Evolutionary conservation across 805 yeast species (phyloP), one percentile per base, ranked within the genome.

Genomic region (Kuraishia hungarica): DNA sequence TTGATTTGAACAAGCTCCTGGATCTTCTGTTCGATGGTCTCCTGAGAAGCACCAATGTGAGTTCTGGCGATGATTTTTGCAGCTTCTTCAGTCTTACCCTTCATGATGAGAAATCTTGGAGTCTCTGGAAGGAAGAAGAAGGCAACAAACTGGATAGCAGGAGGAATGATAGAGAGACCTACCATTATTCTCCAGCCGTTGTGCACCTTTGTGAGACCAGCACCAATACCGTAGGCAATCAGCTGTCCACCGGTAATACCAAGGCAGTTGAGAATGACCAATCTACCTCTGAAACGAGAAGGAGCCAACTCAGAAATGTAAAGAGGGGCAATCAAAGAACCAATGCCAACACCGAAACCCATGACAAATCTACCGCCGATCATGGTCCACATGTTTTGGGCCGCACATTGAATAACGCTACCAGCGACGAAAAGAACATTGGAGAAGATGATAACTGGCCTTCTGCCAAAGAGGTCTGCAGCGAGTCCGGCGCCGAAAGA

Each of bases 331-430:
- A 90, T 86, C 54, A 93, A 75, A 2, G 97, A 91, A 1, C 97
- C 98, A 55, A 89, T 80, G 61, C 99, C 99, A 26, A 93, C 97
- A 62, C 97, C 98, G 70, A 89, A 88, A 19, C 99, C 99, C 86
- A 94, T 88, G 51, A 93, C 76, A 60, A 94, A 86, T 67, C 98
- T 80, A 50, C 98, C 99, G 15, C 74, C 84, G 59, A 89, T 85
- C 98, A 93, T 93, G 50, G 87, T 84, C 96, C 97, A 89, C 57
- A 90, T 85, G 2, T 84, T 75, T 54, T 82, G 80, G 8, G 97
- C 83, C 29, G 86, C 88, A 56, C 94, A 81, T 73, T 93, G 99
- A 57, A 92, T 73, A 50, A 81, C 79, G 21, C 96, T 89, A 57
- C 99, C 99, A 46, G 88, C 74, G 24, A 93, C 75, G 66, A 94